Conservation (phyloP, 805 yeast species). For the Wickerhamomyces tratensis region DNA sequence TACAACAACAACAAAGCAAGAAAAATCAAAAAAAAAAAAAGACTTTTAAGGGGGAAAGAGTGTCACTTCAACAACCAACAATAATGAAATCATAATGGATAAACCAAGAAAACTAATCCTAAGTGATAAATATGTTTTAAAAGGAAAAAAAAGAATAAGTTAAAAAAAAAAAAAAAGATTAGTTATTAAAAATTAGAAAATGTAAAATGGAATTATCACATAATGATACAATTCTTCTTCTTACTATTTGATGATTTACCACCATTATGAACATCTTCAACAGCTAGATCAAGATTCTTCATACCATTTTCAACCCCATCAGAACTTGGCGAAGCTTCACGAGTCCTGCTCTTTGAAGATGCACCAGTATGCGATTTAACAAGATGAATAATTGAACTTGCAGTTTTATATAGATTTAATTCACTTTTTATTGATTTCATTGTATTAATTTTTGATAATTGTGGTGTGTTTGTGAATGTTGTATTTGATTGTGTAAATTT, state of each 20-base stretch:
- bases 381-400: neutral
- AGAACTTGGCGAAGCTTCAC: neutral
- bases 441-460: neutral
- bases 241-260: too few relatives aligned
- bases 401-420: neutral
- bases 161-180: too few relatives aligned
- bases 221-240: neutral
- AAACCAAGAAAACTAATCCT: too few relatives aligned
- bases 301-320: neutral
- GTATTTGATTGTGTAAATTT: neutral
- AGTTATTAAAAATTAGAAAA: too few relatives aligned
- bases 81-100: too few relatives aligned
- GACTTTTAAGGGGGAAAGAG: too few relatives aligned
- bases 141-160: too few relatives aligned
- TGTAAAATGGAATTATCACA: neutral
- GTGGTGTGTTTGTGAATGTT: neutral
- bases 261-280: too few relatives aligned
- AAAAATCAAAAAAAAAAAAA: too few relatives aligned
- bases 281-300: neutral
- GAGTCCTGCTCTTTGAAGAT: neutral
- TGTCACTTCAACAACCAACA: too few relatives aligned
- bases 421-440: neutral
- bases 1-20: too few relatives aligned
- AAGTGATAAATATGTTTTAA: too few relatives aligned
- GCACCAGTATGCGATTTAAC: neutral